Evolutionary conservation across 331 rosid species (phyloP).

Genomic region (Pyrus hybrid): DNA sequence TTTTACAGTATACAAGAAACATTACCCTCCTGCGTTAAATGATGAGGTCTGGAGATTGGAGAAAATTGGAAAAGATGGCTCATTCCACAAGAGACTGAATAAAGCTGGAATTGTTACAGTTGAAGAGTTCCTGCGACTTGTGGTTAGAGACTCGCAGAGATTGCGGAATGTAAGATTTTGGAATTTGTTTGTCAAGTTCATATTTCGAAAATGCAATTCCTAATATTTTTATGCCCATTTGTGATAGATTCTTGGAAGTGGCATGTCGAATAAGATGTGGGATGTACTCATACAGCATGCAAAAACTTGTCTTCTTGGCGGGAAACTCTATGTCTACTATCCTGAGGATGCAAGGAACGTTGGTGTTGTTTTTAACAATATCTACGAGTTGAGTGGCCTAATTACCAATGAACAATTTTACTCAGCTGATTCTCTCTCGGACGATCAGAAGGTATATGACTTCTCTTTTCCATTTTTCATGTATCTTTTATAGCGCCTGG

Average conservation of each 20-base stretch:
- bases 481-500: not conserved
- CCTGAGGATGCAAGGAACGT: slow-evolving; percentile 68
- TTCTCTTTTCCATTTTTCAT: not conserved
- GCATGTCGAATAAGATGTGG: slow-evolving; percentile 99
- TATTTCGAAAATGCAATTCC: not conserved
- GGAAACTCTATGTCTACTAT: slow-evolving; percentile 78
- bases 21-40: slow-evolving; percentile 64
- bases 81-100: slow-evolving; percentile 78
- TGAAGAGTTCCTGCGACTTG: slow-evolving; percentile 73
- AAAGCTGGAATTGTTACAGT: slow-evolving; percentile 60
- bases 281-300: slow-evolving; percentile 86
- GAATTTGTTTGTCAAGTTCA: slow-evolving; percentile 10
- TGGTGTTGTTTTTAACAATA: slow-evolving; percentile 83
- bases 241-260: slow-evolving; percentile 81
- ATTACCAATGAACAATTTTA: slow-evolving; percentile 63
- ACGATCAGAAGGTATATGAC: slow-evolving; percentile 60
- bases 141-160: slow-evolving; percentile 68
- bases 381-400: slow-evolving; percentile 76
- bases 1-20: slow-evolving; percentile 76
- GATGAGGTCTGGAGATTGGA: slow-evolving; percentile 94
- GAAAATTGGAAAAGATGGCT: slow-evolving; percentile 91
- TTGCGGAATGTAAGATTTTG: slow-evolving; percentile 62
- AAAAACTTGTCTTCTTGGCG: slow-evolving; percentile 73
- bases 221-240: slow-evolving; percentile 17
- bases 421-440: slow-evolving; percentile 67